phyloP scores from a whole-genome alignment of 2,329 filamentous ascomycete genomes.

The Fusarium caatingaense region DNA sequence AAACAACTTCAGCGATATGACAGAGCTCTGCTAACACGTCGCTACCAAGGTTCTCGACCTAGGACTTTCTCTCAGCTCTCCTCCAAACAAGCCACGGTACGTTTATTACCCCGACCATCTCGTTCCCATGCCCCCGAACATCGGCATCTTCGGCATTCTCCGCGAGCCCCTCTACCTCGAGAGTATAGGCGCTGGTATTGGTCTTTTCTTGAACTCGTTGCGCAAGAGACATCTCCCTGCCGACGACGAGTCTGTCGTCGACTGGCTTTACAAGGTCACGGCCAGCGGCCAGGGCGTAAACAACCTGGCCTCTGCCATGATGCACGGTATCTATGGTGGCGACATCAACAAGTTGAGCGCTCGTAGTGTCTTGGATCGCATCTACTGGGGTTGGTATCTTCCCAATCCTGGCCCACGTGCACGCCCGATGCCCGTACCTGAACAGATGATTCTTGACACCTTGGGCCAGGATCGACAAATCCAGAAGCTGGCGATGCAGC shows the following conservation, averaged over 20 bases:
- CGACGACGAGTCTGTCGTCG: conserved; percentile 51
- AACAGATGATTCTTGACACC: conserved; percentile 46
- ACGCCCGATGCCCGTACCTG: conserved; percentile 53
- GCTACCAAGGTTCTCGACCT: conserved; percentile 51
- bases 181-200: conserved; percentile 45
- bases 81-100: conserved; percentile 68
- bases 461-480: conserved; percentile 48
- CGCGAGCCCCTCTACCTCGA: conserved; percentile 51
- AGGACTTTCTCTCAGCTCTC: conserved; percentile 60
- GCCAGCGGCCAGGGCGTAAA: conserved; percentile 63
- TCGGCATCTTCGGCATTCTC: conserved; percentile 43
- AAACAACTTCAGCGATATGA: conserved; percentile 4
- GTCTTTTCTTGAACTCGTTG: conserved; percentile 42
- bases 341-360: conserved; percentile 85
- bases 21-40: conserved; percentile 23
- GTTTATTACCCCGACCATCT: conserved; percentile 88
- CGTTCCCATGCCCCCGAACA: conserved; percentile 50
- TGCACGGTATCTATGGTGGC: conserved; percentile 94
- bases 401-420: conserved; percentile 51
- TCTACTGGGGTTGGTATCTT: conserved; percentile 50
- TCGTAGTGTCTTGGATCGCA: conserved; percentile 62
- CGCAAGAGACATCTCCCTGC: conserved; percentile 34
- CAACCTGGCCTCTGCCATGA: conserved; percentile 78
- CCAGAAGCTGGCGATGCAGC: conserved; percentile 47
- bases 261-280: conserved; percentile 51